Conservation (phyloP, 2,329 filamentous ascomycete species). For the Aspergillus terreus region DNA sequence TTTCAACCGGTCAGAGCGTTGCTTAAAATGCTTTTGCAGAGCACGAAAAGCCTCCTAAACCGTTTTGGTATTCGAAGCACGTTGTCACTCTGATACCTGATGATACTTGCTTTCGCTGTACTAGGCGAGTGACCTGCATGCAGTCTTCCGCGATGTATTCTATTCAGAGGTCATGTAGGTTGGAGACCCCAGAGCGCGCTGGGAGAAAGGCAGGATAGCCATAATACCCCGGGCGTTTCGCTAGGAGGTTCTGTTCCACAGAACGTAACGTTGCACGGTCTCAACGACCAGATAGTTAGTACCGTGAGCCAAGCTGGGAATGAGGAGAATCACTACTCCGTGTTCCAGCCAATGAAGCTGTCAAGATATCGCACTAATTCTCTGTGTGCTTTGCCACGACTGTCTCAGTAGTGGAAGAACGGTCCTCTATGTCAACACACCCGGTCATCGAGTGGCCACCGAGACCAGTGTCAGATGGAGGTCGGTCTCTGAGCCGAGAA, state of each 20-base stretch:
- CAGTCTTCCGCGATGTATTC: slow-evolving; percentile 29
- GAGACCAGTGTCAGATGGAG: slow-evolving; percentile 1
- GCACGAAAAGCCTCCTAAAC: neutral
- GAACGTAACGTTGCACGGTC: slow-evolving; percentile 35
- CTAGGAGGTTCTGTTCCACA: slow-evolving; percentile 31
- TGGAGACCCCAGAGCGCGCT: slow-evolving; percentile 13
- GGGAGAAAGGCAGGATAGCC: slow-evolving; percentile 19
- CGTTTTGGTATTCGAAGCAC: slow-evolving; percentile 6
- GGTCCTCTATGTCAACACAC: slow-evolving; percentile 1
- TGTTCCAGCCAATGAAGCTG: slow-evolving; percentile 17
- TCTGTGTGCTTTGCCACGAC: slow-evolving; percentile 3
- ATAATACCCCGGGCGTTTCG: slow-evolving; percentile 23
- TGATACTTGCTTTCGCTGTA: slow-evolving; percentile 19
- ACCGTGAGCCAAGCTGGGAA: slow-evolving; percentile 20
- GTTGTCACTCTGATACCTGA: slow-evolving; percentile 20
- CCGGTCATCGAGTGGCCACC: slow-evolving; percentile 1
- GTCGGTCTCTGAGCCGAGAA: slow-evolving; percentile 16
- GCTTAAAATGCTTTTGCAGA: slow-evolving; percentile 9
- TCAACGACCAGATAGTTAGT: slow-evolving; percentile 25
- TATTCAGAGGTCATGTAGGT: slow-evolving; percentile 16
- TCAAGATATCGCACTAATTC: slow-evolving; percentile 3
- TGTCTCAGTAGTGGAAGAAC: slow-evolving; percentile 5
- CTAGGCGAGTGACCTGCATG: slow-evolving; percentile 33
- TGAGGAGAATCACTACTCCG: slow-evolving; percentile 11
- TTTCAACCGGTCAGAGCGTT: slow-evolving; percentile 8